Conservation (phyloP, 78 protist genomes). For the Protostelium mycophagum region DNA sequence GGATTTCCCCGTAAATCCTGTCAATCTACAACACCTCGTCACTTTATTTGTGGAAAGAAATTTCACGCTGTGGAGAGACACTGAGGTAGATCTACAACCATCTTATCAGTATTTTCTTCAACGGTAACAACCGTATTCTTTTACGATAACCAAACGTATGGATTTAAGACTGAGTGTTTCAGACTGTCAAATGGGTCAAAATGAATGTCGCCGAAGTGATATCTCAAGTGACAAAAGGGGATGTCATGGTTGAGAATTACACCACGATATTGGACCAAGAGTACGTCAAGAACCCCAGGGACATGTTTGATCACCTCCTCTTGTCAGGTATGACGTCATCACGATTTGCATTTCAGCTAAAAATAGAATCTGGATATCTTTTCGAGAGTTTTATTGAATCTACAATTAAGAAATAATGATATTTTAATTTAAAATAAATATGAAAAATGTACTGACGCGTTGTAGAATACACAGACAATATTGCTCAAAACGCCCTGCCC, state of each 20-base stretch:
- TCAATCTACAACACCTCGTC: slow-evolving; percentile 20
- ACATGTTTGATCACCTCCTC: background rate
- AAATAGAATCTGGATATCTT: too few species aligned
- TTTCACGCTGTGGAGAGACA: slow-evolving; percentile 25
- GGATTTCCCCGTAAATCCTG: background rate
- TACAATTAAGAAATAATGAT: too few species aligned
- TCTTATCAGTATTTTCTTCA: background rate
- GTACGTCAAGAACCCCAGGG: background rate
- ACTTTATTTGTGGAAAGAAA: slow-evolving; percentile 36
- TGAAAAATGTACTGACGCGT: background rate
- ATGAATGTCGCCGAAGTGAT: background rate
- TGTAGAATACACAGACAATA: background rate
- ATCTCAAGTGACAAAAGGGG: background rate
- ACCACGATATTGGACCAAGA: background rate
- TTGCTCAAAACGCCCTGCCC: background rate
- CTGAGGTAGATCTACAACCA: background rate
- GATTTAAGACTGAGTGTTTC: too few species aligned
- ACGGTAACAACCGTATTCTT: too few species aligned
- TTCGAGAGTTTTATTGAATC: too few species aligned
- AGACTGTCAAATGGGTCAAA: background rate
- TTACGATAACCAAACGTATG: too few species aligned
- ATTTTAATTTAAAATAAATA: too few species aligned
- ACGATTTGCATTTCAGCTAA: too few species aligned
- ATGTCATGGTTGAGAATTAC: background rate
- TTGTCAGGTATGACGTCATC: background rate